These are phyloP conservation scores for Sphenostylis stenocarpa DNA, from an alignment of 306 rosid genomes.

Conservation along the genomic window DNA sequence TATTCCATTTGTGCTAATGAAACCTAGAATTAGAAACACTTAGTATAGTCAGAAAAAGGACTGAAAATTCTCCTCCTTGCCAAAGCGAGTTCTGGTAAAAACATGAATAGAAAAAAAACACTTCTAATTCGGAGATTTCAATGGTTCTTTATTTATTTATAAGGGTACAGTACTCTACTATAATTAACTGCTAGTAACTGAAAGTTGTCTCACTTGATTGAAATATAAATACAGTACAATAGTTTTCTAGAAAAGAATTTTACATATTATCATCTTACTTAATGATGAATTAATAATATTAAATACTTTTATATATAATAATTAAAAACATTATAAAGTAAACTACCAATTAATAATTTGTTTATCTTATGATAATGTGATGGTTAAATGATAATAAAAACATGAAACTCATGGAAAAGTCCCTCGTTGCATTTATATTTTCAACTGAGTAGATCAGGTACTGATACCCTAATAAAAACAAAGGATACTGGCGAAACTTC, in stretches of 20 bases:
- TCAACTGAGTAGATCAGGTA: conserved; percentile 17
- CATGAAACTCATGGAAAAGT: not conserved
- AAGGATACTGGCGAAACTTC: conserved; percentile 31
- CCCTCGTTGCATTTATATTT: conserved; percentile 11
- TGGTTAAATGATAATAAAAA: not conserved
- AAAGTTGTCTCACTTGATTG: not conserved
- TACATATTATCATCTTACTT: conserved; percentile 1
- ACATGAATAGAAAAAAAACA: conserved; percentile 28
- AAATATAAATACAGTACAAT: conserved; percentile 15
- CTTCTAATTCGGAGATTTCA: not conserved
- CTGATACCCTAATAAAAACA: conserved; percentile 29
- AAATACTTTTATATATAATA: conserved; percentile 1
- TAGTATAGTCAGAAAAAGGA: conserved; percentile 26
- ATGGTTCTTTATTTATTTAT: not conserved
- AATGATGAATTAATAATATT: not conserved
- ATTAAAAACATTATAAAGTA: not conserved
- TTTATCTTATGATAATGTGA: not conserved
- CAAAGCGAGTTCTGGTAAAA: conserved; percentile 19
- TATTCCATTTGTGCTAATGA: conserved; percentile 98
- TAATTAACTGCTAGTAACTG: not conserved
- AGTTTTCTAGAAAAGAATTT: not conserved
- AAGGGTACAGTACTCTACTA: conserved; percentile 16
- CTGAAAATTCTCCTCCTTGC: conserved; percentile 20
- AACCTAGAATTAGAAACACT: conserved; percentile 62
- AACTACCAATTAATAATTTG: not conserved